phyloP scores from a whole-genome alignment of 495 filamentous ascomycete genomes.

The Peziza echinospora region DNA sequence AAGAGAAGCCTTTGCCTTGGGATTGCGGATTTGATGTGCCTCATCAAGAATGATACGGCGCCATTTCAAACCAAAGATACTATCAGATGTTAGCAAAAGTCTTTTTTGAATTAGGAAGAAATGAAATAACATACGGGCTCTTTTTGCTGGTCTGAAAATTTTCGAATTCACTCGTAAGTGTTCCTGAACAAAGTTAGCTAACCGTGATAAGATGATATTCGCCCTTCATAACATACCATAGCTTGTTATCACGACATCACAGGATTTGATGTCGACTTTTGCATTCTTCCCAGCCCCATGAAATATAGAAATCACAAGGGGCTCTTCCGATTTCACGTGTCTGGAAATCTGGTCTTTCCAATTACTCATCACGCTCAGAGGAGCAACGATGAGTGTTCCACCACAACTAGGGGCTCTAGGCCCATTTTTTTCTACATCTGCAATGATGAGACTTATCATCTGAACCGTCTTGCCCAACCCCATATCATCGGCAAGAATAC shows the following conservation, averaged over 20 bases:
- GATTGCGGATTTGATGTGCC: constrained; percentile 68
- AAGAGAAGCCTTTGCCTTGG: constrained; percentile 43
- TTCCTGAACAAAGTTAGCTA: neutral
- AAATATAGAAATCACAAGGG: constrained; percentile 48
- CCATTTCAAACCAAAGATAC: constrained; percentile 51
- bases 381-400: constrained; percentile 50
- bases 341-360: constrained; percentile 65
- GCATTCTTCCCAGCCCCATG: constrained; percentile 43
- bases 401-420: constrained; percentile 5
- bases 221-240: constrained; percentile 49
- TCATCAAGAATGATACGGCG: constrained; percentile 71
- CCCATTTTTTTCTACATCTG: constrained; percentile 21
- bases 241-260: constrained; percentile 65
- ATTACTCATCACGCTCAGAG: constrained; percentile 78
- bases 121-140: neutral
- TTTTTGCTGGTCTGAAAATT: neutral
- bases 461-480: constrained; percentile 84
- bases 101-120: constrained; percentile 3
- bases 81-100: constrained; percentile 5
- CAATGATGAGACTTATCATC: constrained; percentile 58
- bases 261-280: constrained; percentile 30
- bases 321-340: constrained; percentile 40
- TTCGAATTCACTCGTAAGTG: neutral
- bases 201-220: no score
- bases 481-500: constrained; percentile 87